These are phyloP conservation scores for Schoenoplectus tabernaemontani DNA, from an alignment of 202 grass and related monocot species.

Conservation along the genomic window DNA sequence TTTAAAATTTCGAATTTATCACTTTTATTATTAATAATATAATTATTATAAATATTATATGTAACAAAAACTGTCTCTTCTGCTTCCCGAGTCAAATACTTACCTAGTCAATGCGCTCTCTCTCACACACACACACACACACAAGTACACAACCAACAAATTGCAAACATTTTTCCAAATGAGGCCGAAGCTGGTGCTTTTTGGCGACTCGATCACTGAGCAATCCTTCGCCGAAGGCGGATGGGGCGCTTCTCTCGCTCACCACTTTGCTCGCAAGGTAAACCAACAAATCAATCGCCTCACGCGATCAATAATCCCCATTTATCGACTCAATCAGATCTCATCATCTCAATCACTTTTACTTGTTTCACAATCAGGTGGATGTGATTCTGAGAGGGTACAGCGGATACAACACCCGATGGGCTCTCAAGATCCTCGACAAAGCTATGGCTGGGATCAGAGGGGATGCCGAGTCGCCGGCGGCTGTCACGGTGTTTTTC, in stretches of 20 bases:
- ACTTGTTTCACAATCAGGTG: conserved; percentile 27
- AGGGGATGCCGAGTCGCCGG: conserved; percentile 27
- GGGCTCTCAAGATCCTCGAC: conserved; percentile 51
- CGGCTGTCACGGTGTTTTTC: conserved; percentile 67
- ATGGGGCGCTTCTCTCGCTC: conserved; percentile 60
- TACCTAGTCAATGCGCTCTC: no score
- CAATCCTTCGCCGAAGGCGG: conserved; percentile 50
- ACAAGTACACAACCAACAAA: no score
- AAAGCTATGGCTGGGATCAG: conserved; percentile 48
- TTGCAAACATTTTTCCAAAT: conserved; percentile 14
- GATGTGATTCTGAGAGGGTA: conserved; percentile 76
- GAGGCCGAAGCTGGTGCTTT: conserved; percentile 65
- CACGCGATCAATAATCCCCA: background rate
- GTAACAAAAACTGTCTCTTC: no score
- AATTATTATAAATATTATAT: no score
- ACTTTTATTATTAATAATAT: no score
- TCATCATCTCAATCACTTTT: background rate
- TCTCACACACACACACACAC: no score
- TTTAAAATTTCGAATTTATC: no score
- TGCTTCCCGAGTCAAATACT: background rate
- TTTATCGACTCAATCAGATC: background rate
- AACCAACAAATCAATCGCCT: background rate
- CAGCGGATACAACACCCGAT: conserved; percentile 87
- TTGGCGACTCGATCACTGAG: conserved; percentile 94
- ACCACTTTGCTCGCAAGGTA: conserved; percentile 50